These are phyloP conservation scores for Berkeleyomyces basicola DNA, from an alignment of 2,329 filamentous ascomycete species.

Conservation along the genomic window DNA sequence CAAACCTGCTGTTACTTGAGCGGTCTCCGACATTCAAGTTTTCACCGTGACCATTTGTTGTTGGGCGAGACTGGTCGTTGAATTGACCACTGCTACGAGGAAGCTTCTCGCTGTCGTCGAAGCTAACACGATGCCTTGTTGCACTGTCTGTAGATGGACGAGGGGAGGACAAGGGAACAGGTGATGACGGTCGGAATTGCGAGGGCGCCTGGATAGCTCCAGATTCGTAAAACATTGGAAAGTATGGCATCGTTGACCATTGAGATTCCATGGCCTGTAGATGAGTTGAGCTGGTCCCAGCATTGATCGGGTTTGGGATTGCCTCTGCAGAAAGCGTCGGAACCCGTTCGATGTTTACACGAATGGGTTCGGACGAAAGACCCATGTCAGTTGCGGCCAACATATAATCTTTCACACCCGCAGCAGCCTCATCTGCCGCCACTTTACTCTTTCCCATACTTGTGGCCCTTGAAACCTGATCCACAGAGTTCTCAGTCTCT, in stretches of 20 bases:
- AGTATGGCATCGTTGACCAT: background rate
- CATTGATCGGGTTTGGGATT: constrained; percentile 2
- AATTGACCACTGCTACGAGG: constrained; percentile 4
- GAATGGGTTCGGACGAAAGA: background rate
- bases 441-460: background rate
- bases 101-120: constrained; percentile 4
- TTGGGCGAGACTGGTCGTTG: background rate
- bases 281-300: background rate
- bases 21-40: background rate
- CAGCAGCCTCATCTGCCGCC: background rate
- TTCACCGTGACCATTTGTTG: background rate
- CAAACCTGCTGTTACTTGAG: background rate
- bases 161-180: background rate
- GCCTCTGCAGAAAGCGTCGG: constrained; percentile 8
- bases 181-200: background rate
- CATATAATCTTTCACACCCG: background rate
- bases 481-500: background rate
- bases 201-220: background rate
- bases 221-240: constrained; percentile 7
- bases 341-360: constrained; percentile 7
- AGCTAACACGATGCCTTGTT: constrained; percentile 2
- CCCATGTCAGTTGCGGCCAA: background rate
- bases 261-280: background rate
- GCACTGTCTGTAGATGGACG: constrained; percentile 4
- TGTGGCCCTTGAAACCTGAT: background rate